A percentile compares a stretch with the other conserved stretches of the same genome.
Conservation (phyloP, 116 monocot species). For the Iris pallida region DNA sequence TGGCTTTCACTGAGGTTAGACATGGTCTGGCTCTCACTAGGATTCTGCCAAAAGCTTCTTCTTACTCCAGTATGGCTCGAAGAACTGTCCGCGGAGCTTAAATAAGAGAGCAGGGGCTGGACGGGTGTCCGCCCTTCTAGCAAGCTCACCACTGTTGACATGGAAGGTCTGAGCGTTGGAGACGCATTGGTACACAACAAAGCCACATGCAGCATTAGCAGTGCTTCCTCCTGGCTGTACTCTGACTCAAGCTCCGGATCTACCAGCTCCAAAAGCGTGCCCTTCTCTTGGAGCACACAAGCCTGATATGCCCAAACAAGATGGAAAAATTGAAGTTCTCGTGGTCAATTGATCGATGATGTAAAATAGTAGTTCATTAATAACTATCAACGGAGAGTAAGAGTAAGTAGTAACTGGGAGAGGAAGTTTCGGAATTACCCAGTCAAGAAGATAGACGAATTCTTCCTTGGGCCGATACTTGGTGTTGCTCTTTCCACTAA, state of each 20-base stretch:
- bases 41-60: conserved; percentile 54
- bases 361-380: neutral
- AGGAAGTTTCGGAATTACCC: conserved; percentile 34
- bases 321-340: too few relatives aligned
- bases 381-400: neutral
- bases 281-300: conserved; percentile 56
- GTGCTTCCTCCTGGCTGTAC: conserved; percentile 65
- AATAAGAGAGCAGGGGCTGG: conserved; percentile 37
- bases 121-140: conserved; percentile 49
- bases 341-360: too few relatives aligned
- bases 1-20: conserved; percentile 16
- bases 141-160: conserved; percentile 75
- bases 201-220: conserved; percentile 54
- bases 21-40: conserved; percentile 13
- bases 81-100: conserved; percentile 14
- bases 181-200: conserved; percentile 70
- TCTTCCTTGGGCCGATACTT: conserved; percentile 58
- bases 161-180: conserved; percentile 60
- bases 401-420: neutral
- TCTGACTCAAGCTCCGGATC: conserved; percentile 56
- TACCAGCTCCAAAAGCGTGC: conserved; percentile 60
- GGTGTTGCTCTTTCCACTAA: conserved; percentile 69
- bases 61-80: conserved; percentile 14
- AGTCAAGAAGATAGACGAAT: conserved; percentile 69
- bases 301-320: conserved; percentile 28